A percentile compares a stretch with the other conserved stretches of the same genome.
Conservation (phyloP, 1,284 basidiomycete species). For the Fistulinella cinereoalba region DNA sequence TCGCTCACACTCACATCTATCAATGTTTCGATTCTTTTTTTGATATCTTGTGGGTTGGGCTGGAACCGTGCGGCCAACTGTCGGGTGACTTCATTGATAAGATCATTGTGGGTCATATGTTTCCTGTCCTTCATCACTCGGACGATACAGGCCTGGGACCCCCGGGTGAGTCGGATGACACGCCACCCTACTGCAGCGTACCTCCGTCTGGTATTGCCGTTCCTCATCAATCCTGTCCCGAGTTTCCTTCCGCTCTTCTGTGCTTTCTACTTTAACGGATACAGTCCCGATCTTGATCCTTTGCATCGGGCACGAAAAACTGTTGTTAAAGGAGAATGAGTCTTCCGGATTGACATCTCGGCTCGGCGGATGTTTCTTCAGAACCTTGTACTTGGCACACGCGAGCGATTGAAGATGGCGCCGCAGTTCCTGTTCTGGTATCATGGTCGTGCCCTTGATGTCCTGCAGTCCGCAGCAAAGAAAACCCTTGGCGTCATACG, state of each 20-base stretch:
- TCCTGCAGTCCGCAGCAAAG: conserved; percentile 49
- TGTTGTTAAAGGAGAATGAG: conserved; percentile 85
- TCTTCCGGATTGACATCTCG: conserved; percentile 79
- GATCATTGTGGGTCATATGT: conserved; percentile 83
- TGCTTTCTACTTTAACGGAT: conserved; percentile 81
- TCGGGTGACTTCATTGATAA: conserved; percentile 88
- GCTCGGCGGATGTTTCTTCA: conserved; percentile 89
- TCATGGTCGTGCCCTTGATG: conserved; percentile 67
- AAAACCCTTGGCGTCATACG: background rate
- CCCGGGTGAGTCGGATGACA: conserved; percentile 5
- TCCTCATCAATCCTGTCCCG: conserved; percentile 91
- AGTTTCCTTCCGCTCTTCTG: conserved; percentile 89
- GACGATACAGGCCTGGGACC: conserved; percentile 85
- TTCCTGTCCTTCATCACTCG: conserved; percentile 98
- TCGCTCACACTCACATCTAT: conserved; percentile 72
- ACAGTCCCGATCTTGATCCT: conserved; percentile 95
- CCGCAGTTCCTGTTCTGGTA: conserved; percentile 79
- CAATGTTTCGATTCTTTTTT: conserved; percentile 90
- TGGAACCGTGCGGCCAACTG: conserved; percentile 85
- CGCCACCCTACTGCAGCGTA: conserved; percentile 30
- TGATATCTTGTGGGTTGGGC: conserved; percentile 84
- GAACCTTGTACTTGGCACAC: conserved; percentile 93
- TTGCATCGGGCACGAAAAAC: conserved; percentile 79
- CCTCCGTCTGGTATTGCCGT: conserved; percentile 87
- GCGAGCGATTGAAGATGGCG: conserved; percentile 94